A percentile compares a stretch with the other conserved stretches of the same genome.
Evolutionary conservation across 2,329 filamentous ascomycete species (phyloP).

Genomic region (Colletotrichum sp.): DNA sequence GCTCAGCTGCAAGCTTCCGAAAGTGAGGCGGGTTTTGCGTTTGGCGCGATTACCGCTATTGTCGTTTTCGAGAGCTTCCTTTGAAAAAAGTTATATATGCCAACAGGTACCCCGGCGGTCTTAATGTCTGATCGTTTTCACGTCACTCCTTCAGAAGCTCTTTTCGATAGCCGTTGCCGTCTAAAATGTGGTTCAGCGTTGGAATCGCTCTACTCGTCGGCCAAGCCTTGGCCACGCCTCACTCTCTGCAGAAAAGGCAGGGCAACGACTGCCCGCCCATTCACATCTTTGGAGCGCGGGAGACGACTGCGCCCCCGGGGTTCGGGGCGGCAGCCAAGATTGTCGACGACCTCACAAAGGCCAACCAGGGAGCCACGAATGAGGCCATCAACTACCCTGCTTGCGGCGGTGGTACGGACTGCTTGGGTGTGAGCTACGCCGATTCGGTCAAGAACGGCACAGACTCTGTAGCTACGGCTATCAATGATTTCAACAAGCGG

Average conservation of each 20-base stretch:
- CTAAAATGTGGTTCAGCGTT: slow-evolving; percentile 4
- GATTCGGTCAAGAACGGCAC: slow-evolving; percentile 64
- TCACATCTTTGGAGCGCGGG: slow-evolving; percentile 52
- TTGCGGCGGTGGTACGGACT: slow-evolving; percentile 63
- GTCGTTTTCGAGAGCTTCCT: neutral
- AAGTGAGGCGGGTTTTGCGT: neutral
- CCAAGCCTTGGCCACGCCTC: slow-evolving; percentile 5
- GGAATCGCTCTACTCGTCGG: neutral
- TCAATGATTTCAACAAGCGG: slow-evolving; percentile 60
- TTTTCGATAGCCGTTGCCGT: neutral
- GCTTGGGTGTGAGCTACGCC: slow-evolving; percentile 64
- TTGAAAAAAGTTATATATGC: neutral
- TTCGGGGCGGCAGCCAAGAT: slow-evolving; percentile 56
- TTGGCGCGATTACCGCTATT: neutral
- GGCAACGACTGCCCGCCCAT: slow-evolving; percentile 38
- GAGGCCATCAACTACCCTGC: slow-evolving; percentile 66
- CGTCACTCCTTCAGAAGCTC: neutral
- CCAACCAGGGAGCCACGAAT: slow-evolving; percentile 55
- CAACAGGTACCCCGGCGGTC: neutral
- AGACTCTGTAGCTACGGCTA: slow-evolving; percentile 60
- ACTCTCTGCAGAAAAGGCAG: neutral
- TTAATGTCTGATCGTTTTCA: neutral
- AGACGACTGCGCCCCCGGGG: slow-evolving; percentile 54
- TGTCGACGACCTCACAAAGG: slow-evolving; percentile 52
- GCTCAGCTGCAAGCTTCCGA: neutral